Base-by-base conservation (phyloP, 441 rosid genomes). In the Biscutella auriculata region DNA sequence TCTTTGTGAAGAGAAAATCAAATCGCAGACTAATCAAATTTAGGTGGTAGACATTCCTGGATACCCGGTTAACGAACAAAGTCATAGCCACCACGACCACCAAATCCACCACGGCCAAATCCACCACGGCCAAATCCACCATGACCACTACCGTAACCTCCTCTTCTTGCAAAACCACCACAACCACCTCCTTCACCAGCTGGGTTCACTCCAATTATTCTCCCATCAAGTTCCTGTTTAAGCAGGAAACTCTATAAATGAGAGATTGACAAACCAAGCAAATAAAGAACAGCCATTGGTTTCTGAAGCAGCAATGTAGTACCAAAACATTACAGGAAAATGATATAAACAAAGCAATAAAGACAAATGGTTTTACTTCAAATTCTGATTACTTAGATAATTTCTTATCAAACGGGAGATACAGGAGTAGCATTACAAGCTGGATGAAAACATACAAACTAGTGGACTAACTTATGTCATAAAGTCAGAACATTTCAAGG, bases 151-250 rank as follows among this genome's bases (percentile, higher is more conserved):
- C 76, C 80, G 9, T 16, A 64, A 11, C 68, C 76, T n/a, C 65
- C 68, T 32, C 63, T 60, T 47, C 60, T 45, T 1, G 50, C 37
- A 56, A 48, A 39, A 36, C 74, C 81, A 45, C 70, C 64, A 44
- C 68, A 53, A 0, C 73, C 57, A 30, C 71, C 47, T 8, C 75
- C 68, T 66, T 82, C 78, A 53, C 50, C 61, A 56, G 96, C 90
- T 63, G 66, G 71, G 62, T 77, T 75, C 68, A 88, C 96, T 74
- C 74, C 72, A 43, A 88, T 46, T 2, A 57, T 56, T 37, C 80
- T 74, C 8, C 96, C 94, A 58, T 79, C 80, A 58, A 88, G 80
- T 29, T 78, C 85, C 94, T 85, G 70, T 8, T 36, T 16, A 35
- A 50, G 45, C 12, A 54, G 9, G 27, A 56, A 27, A 42, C 34